Evolutionary conservation across 768 basidiomycete species (phyloP).

Genomic region (Clitopilus passeckerianus): DNA sequence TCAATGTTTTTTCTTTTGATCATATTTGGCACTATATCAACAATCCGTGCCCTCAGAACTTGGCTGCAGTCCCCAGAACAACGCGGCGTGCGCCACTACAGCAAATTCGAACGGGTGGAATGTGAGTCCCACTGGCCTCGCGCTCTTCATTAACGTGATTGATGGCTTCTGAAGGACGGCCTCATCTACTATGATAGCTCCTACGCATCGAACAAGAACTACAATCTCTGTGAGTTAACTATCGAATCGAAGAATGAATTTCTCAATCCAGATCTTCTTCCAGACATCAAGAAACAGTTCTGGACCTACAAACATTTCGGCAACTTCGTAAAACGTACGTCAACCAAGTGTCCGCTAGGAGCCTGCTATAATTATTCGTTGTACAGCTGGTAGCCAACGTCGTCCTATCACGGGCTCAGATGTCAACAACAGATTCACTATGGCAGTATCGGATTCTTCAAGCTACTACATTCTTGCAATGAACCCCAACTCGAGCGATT

Average conservation of each 20-base stretch:
- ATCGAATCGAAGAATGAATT: too few relatives aligned
- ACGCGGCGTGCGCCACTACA: slow-evolving; percentile 26
- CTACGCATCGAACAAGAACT: slow-evolving; percentile 32
- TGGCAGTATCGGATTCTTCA: slow-evolving; percentile 24
- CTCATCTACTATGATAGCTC: slow-evolving; percentile 38
- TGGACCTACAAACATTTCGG: slow-evolving; percentile 36
- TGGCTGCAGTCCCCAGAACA: slow-evolving; percentile 32
- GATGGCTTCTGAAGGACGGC: slow-evolving; percentile 17
- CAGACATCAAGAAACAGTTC: slow-evolving; percentile 32
- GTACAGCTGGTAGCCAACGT: slow-evolving; percentile 30
- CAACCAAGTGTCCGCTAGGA: too few relatives aligned
- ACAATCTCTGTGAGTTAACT: slow-evolving; percentile 23
- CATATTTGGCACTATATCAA: not conserved
- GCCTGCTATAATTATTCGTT: too few relatives aligned
- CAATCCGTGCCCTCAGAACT: slow-evolving; percentile 16
- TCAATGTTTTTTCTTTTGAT: slow-evolving; percentile 3
- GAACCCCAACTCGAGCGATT: slow-evolving; percentile 24
- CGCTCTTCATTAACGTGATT: not conserved
- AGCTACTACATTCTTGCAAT: slow-evolving; percentile 27
- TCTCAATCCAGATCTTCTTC: too few relatives aligned
- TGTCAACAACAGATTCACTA: slow-evolving; percentile 20
- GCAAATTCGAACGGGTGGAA: slow-evolving; percentile 39
- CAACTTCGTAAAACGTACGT: slow-evolving; percentile 34
- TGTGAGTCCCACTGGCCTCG: slow-evolving; percentile 15
- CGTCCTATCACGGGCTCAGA: slow-evolving; percentile 25